Evolutionary conservation across 192 early-diverging fungal species (phyloP), one percentile per base, ranked within the genome.

Genomic region (Umbelopsis isabellina): DNA sequence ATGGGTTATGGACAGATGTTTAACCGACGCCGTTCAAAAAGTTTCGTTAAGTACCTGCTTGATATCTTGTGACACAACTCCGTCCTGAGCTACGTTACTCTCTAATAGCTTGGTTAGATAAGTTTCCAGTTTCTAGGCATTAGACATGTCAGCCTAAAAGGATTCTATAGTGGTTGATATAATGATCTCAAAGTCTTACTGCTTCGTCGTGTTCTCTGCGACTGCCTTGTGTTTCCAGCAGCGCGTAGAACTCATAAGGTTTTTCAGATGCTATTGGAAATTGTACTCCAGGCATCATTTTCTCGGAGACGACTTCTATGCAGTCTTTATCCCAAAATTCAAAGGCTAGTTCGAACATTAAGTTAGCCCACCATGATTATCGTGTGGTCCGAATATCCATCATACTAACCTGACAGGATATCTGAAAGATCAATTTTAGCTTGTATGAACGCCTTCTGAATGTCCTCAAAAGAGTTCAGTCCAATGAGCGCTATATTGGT

Each of bases 291-390:
- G 55, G 71, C 1, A 71, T 72, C 35, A 92, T 79, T 75, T 97
- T 90, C 37, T 88, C 69, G 23, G 92, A 84, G 15, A 95, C 92
- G 3, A 96, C 77, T 21, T 88, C 75, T 55, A 95, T 78, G 23
- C 89, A 89, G 27, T 74, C 82, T 27, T 71, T 55, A 73, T 99
- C 97, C 91, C 94, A 99, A 76, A 99, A 99, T 83, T 99, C 97
- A 72, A 93, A 99, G 0, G 97, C 97, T 70, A 65, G 16, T 58
- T n/a, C 4, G 48, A 6, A 15, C 21, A 41, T 41, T 13, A 12
- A 49, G 9, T 35, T 5, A 68, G 4, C 6, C 2, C 15, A 47
- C 13, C 23, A 8, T 6, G 8, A 65, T 18, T 0, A 41, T 47
- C 2, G 3, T 50, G 15, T 21, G 15, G 9, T 2, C 6, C 49